Evolutionary conservation across 164 flowering plant genomes (phyloP).

Genomic region (Magnolia sinica): DNA sequence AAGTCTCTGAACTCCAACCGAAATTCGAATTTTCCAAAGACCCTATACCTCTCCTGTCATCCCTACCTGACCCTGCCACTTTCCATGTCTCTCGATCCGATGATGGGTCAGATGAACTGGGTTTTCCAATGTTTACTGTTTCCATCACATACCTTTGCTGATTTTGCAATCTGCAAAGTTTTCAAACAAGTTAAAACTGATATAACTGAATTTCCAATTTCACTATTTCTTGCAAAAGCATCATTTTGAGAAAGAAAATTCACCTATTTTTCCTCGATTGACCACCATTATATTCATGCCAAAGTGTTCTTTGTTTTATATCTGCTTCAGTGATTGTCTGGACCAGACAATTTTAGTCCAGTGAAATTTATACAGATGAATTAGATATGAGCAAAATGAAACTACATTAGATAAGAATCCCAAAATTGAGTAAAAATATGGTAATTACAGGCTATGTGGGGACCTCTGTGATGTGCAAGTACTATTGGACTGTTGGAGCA

Average conservation of each 20-base stretch:
- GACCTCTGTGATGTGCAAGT: not conserved
- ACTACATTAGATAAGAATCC: not conserved
- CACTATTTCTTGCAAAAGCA: not conserved
- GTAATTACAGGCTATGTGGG: not conserved
- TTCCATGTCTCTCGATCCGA: not conserved
- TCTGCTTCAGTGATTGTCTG: slow-evolving; percentile 30
- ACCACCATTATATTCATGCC: slow-evolving; percentile 33
- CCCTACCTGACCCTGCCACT: slow-evolving; percentile 13
- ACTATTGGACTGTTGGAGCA: too few relatives aligned
- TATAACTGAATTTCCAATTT: too few relatives aligned
- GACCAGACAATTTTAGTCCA: not conserved
- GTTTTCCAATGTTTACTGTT: not conserved
- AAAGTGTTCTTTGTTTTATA: slow-evolving; percentile 18
- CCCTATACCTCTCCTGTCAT: not conserved
- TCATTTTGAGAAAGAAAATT: not conserved
- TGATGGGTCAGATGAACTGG: not conserved
- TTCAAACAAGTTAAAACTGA: too few relatives aligned
- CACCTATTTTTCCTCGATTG: not conserved
- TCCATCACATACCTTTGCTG: not conserved
- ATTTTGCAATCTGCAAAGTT: not conserved
- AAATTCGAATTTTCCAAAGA: not conserved
- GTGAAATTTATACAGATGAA: not conserved
- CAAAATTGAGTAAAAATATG: not conserved
- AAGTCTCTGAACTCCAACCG: not conserved
- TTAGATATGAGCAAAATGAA: not conserved